Evolutionary conservation across 176 grass and related monocot genomes (phyloP).

Genomic region (Aegilops sharonensis): DNA sequence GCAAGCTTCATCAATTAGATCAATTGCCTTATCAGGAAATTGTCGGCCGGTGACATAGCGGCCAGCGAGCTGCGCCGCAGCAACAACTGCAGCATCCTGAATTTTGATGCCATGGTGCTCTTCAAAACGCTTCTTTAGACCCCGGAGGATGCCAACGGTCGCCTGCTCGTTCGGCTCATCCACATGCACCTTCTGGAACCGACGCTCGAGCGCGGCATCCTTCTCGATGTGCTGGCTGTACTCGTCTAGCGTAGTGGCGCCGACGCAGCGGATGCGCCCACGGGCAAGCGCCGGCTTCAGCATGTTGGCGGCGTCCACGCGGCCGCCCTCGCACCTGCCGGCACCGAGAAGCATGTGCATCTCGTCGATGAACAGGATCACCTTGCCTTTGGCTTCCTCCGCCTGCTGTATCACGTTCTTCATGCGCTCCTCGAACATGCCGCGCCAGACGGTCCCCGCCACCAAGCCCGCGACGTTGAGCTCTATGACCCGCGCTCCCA

Average conservation of each 20-base stretch:
- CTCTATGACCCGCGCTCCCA: neutral
- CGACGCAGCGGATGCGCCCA: neutral
- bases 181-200: neutral
- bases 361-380: no score
- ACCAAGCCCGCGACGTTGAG: neutral
- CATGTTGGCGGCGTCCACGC: neutral
- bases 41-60: constrained; percentile 7
- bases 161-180: neutral
- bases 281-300: neutral
- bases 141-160: neutral
- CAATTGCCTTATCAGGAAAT: constrained; percentile 93
- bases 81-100: constrained; percentile 1
- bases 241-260: neutral
- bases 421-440: constrained; percentile 27
- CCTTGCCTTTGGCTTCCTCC: neutral
- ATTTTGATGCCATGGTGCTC: neutral
- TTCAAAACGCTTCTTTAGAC: neutral
- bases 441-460: neutral
- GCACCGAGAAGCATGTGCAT: no score
- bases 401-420: neutral
- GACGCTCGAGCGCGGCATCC: neutral
- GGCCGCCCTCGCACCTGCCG: no score
- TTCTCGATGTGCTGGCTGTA: neutral
- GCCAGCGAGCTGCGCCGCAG: neutral
- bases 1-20: constrained; percentile 66